These are phyloP conservation scores for Botryobasidium botryosum DNA, from an alignment of 768 basidiomycete species.

Conservation along the genomic window DNA sequence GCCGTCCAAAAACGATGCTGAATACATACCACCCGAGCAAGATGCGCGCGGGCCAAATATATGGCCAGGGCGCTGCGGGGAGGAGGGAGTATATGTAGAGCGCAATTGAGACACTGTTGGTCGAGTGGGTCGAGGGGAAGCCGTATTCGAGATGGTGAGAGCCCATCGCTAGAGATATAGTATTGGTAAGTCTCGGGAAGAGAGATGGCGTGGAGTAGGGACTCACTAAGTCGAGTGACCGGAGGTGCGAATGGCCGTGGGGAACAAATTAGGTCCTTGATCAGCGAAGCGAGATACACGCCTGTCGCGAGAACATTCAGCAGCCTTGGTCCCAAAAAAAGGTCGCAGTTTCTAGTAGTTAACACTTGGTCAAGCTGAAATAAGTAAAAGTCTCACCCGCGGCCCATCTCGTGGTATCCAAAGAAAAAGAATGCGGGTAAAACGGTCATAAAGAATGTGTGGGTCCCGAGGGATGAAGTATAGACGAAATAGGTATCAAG, in stretches of 20 bases:
- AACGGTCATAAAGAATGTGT: slow-evolving; percentile 86
- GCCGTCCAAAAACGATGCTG: slow-evolving; percentile 60
- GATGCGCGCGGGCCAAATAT: slow-evolving; percentile 19
- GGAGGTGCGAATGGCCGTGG: slow-evolving; percentile 86
- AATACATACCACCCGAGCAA: slow-evolving; percentile 41
- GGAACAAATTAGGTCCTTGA: slow-evolving; percentile 81
- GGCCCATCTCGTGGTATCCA: slow-evolving; percentile 50
- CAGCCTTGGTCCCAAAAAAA: slow-evolving; percentile 27
- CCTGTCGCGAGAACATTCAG: slow-evolving; percentile 56
- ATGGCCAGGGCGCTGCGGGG: slow-evolving; percentile 1
- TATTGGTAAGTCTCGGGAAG: background rate
- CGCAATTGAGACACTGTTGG: slow-evolving; percentile 79
- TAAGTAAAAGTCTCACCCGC: slow-evolving; percentile 37
- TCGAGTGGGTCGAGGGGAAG: slow-evolving; percentile 90
- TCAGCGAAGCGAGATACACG: slow-evolving; percentile 71
- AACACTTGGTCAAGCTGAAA: background rate
- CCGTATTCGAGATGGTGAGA: slow-evolving; percentile 82
- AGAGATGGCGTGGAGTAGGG: background rate
- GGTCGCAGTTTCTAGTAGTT: no score
- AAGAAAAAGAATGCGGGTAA: slow-evolving; percentile 84
- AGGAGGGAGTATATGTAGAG: slow-evolving; percentile 39
- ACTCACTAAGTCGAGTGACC: slow-evolving; percentile 71
- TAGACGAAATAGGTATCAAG: slow-evolving; percentile 74
- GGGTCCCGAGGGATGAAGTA: slow-evolving; percentile 62
- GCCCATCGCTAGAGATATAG: slow-evolving; percentile 38